Evolutionary conservation across 2,329 filamentous ascomycete species (phyloP).

Genomic region (Scytalidium lignicola): DNA sequence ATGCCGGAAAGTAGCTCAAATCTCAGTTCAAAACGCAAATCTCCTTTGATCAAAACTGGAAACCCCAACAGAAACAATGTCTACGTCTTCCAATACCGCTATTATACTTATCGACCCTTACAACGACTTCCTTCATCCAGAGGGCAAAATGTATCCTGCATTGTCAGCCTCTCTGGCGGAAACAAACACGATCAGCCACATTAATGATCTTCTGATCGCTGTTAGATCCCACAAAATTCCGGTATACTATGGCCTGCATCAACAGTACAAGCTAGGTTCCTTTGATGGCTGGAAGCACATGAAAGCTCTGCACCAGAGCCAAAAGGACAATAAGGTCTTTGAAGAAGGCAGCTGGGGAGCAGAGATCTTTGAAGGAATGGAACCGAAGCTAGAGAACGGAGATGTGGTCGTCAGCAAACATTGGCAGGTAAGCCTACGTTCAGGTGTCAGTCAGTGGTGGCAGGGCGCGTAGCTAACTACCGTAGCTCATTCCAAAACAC

Average conservation of each 20-base stretch:
- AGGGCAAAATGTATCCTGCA: constrained; percentile 19
- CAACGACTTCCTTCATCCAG: constrained; percentile 24
- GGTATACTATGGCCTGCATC: constrained; percentile 31
- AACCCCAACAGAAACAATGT: no score
- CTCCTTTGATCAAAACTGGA: no score
- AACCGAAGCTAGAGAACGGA: constrained; percentile 22
- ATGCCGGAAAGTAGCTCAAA: no score
- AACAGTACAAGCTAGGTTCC: constrained; percentile 19
- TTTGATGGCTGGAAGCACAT: constrained; percentile 26
- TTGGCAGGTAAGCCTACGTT: constrained; percentile 28
- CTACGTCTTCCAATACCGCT: no score
- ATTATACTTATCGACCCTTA: constrained; percentile 23
- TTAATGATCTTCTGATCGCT: constrained; percentile 19
- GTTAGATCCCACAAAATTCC: constrained; percentile 24
- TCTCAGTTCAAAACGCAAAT: no score
- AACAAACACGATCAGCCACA: constrained; percentile 22
- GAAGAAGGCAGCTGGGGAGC: constrained; percentile 26
- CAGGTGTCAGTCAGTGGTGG: no score
- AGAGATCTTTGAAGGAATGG: constrained; percentile 25
- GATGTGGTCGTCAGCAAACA: constrained; percentile 29
- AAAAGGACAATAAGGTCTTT: constrained; percentile 18
- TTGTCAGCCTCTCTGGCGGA: constrained; percentile 23
- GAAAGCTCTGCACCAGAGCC: constrained; percentile 12
- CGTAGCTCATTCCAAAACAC: constrained; percentile 29
- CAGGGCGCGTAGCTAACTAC: no score